Percentiles rank a stretch among this genome's conserved stretches.
Conservation (phyloP, 495 filamentous ascomycete species). For the Staphylotrichum tortipilum region DNA sequence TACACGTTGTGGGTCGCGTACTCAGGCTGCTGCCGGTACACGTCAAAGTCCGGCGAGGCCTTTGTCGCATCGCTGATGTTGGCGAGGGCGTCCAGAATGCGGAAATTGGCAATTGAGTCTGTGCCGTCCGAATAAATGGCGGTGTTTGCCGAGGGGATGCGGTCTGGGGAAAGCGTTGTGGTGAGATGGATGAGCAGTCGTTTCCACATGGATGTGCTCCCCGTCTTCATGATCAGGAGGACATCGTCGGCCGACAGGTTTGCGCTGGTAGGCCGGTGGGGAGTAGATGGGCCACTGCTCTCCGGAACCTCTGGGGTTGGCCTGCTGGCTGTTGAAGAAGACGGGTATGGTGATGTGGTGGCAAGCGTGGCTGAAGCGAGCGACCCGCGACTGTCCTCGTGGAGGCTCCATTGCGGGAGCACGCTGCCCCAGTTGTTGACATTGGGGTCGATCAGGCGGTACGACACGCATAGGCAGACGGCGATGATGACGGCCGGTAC, state of each 20-base stretch:
- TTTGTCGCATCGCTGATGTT: slow-evolving; percentile 4
- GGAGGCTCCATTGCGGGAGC: not conserved
- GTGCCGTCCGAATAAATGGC: slow-evolving; percentile 6
- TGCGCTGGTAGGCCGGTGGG: not conserved
- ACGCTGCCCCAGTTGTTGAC: not conserved
- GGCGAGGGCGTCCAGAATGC: slow-evolving; percentile 5
- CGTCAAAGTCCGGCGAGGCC: not conserved
- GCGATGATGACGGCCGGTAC: slow-evolving; percentile 4
- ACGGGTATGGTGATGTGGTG: not conserved
- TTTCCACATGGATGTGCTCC: slow-evolving; percentile 8
- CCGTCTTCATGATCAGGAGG: slow-evolving; percentile 8
- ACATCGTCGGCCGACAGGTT: not conserved
- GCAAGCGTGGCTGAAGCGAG: not conserved
- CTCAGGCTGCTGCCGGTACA: slow-evolving; percentile 5
- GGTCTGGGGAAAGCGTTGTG: not conserved
- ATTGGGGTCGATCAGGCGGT: slow-evolving; percentile 1
- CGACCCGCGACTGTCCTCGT: not conserved
- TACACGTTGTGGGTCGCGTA: slow-evolving; percentile 5
- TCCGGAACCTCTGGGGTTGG: not conserved
- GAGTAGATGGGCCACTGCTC: not conserved
- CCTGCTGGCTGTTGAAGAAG: not conserved
- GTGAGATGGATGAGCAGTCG: slow-evolving; percentile 9
- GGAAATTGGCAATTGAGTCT: not conserved
- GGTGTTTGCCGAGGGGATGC: slow-evolving; percentile 1
- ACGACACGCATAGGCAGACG: not conserved